Evolutionary conservation across 169 alveolate species (phyloP).

Genomic region (Eimeria praecox): DNA sequence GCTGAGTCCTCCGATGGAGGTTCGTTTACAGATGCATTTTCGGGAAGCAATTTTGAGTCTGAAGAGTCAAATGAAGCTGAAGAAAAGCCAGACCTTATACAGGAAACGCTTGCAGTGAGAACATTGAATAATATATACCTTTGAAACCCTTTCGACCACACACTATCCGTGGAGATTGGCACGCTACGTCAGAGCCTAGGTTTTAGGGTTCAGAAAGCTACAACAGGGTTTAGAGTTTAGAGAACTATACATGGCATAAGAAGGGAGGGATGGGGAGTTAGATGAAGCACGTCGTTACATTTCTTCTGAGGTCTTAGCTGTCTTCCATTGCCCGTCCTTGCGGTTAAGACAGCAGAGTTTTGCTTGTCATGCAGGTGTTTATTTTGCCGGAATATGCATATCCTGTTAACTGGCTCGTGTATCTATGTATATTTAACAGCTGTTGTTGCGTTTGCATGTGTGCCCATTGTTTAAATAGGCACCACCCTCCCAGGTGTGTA

Average conservation of each 20-base stretch:
- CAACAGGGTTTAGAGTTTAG: neutral
- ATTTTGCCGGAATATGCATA: neutral
- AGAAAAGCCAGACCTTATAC: neutral
- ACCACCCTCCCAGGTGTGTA: neutral
- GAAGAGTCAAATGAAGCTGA: constrained; percentile 15
- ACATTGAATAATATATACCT: neutral
- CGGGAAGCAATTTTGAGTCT: constrained; percentile 31
- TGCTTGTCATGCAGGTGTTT: neutral
- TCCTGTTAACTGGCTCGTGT: neutral
- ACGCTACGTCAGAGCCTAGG: neutral
- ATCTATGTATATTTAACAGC: neutral
- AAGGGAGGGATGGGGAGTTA: neutral
- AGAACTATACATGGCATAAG: too few relatives aligned
- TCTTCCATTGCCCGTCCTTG: neutral
- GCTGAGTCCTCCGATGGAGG: neutral
- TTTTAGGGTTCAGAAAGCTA: too few relatives aligned
- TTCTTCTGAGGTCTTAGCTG: neutral
- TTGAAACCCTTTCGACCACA: neutral
- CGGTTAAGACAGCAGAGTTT: neutral
- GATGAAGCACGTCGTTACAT: neutral
- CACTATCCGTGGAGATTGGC: neutral
- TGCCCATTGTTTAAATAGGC: neutral
- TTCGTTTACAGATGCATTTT: constrained; percentile 51
- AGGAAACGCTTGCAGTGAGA: constrained; percentile 32
- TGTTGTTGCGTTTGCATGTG: neutral